These are phyloP conservation scores for Myxozyma melibiosi DNA, from an alignment of 805 yeast species.

Conservation along the genomic window DNA sequence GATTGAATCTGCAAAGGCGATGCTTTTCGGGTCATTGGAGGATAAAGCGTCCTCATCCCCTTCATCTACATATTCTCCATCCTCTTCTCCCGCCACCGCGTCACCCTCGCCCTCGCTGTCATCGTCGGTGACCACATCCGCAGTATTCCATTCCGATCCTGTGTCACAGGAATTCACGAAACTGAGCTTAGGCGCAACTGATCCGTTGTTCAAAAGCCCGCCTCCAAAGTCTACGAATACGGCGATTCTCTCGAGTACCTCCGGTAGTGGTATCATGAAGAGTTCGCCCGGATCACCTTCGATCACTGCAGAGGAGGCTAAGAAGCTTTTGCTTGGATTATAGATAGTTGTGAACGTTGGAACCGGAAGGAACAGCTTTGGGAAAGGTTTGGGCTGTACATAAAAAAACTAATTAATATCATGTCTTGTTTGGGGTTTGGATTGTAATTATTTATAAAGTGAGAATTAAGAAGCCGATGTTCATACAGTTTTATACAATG, in stretches of 20 bases:
- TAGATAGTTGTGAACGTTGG: neutral
- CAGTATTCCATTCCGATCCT: neutral
- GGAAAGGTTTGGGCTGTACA: no score
- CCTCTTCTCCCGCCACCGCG: constrained; percentile 4
- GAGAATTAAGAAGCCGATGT: no score
- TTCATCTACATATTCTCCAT: neutral
- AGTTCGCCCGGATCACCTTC: constrained; percentile 2
- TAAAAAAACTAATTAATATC: no score
- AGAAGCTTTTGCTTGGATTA: constrained; percentile 21
- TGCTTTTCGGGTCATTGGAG: constrained; percentile 5
- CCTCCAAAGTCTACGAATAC: constrained; percentile 11
- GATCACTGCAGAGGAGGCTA: constrained; percentile 27
- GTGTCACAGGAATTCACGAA: neutral
- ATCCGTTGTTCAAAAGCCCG: constrained; percentile 6
- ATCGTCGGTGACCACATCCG: neutral
- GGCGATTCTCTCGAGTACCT: neutral
- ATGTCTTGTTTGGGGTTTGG: no score
- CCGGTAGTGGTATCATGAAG: neutral
- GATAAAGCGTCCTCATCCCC: neutral
- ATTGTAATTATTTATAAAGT: no score
- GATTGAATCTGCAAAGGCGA: neutral
- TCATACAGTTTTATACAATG: no score
- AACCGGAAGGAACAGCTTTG: no score
- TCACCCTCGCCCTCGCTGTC: constrained; percentile 7
- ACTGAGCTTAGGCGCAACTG: neutral